phyloP scores from a whole-genome alignment of 208 protist species.

The Acanthamoeba lenticulata region DNA sequence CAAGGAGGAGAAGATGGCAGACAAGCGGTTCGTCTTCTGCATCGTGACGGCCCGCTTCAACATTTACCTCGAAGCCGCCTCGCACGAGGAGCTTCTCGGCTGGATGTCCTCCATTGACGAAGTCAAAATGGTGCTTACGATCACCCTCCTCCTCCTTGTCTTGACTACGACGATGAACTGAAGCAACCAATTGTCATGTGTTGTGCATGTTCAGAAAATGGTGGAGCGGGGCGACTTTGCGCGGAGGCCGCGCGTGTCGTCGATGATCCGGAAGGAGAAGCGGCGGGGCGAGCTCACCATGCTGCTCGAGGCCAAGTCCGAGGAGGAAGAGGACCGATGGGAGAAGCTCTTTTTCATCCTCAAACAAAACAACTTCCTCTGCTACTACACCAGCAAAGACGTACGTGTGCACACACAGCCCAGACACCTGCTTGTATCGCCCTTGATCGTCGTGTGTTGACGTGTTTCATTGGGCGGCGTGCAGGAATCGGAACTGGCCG shows the following conservation, averaged over 20 bases:
- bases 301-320: not conserved
- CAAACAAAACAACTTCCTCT: constrained; percentile 52
- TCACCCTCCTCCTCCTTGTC: not conserved
- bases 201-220: constrained; percentile 21
- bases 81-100: constrained; percentile 28
- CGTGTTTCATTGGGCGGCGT: too few species aligned
- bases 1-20: constrained; percentile 14
- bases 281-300: not conserved
- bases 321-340: constrained; percentile 17
- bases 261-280: constrained; percentile 48
- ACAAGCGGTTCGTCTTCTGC: constrained; percentile 50
- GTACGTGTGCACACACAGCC: not conserved
- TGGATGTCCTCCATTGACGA: constrained; percentile 56
- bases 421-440: too few species aligned
- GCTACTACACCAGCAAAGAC: constrained; percentile 10
- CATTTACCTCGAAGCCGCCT: constrained; percentile 7
- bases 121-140: not conserved
- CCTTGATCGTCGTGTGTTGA: too few species aligned
- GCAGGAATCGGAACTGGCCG: not conserved
- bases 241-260: not conserved
- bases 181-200: not conserved
- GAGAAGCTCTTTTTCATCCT: constrained; percentile 28
- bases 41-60: constrained; percentile 36
- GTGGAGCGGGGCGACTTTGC: not conserved
- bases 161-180: too few species aligned